Percentiles rank a stretch among this genome's conserved stretches.
phyloP scores from a whole-genome alignment of 331 rosid genomes.

The Prunus yedoensis region DNA sequence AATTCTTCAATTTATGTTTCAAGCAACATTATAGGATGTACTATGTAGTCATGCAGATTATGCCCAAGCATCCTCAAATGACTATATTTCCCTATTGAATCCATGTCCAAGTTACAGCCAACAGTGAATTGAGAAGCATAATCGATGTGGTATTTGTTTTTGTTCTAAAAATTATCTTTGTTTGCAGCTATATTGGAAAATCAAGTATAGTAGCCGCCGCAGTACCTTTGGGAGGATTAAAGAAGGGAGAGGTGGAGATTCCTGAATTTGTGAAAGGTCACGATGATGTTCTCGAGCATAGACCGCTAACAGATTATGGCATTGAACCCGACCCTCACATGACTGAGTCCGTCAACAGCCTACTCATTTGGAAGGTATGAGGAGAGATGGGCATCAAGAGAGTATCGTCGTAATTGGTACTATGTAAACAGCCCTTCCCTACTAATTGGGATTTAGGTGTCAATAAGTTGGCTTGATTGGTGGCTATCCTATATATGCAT shows the following conservation, averaged over 20 bases:
- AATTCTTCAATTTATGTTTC: neutral
- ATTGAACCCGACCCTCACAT: conserved; percentile 83
- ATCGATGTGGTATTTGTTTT: neutral
- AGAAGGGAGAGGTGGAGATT: conserved; percentile 74
- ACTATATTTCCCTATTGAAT: neutral
- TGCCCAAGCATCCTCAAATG: neutral
- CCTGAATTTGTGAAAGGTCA: conserved; percentile 84
- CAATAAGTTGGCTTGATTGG: neutral
- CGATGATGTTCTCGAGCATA: conserved; percentile 75
- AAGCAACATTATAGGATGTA: neutral
- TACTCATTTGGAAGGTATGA: conserved; percentile 45
- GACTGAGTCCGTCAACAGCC: conserved; percentile 49
- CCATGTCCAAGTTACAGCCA: neutral
- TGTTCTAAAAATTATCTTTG: neutral
- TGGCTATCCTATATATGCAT: neutral
- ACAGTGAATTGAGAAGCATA: neutral
- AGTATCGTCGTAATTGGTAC: conserved; percentile 26
- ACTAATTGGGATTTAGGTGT: neutral
- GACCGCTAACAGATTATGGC: conserved; percentile 86
- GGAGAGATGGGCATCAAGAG: conserved; percentile 48
- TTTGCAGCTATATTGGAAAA: conserved; percentile 78
- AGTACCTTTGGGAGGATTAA: conserved; percentile 90
- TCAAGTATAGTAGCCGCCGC: conserved; percentile 81
- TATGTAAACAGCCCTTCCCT: neutral
- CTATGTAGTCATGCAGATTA: neutral